Evolutionary conservation across 73 alveolate species (phyloP).

Genomic region (Paramecium octaurelia): DNA sequence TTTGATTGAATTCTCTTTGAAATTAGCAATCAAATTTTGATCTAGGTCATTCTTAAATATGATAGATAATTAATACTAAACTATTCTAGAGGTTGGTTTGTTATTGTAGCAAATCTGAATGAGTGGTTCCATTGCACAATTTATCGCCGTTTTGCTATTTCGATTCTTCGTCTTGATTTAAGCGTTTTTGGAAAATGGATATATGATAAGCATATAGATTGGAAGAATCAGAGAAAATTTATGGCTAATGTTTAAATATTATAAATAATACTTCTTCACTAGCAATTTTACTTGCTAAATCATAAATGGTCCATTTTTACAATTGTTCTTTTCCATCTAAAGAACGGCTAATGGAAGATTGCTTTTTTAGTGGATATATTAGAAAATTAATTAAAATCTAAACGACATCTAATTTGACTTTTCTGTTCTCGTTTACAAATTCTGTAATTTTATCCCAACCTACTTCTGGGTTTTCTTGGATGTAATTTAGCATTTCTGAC

Average conservation of each 20-base stretch:
- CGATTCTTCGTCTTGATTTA: background rate
- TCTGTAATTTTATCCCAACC: slow-evolving; percentile 53
- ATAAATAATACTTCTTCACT: slow-evolving; percentile 38
- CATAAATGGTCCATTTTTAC: background rate
- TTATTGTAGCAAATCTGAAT: background rate
- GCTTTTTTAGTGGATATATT: slow-evolving; percentile 25
- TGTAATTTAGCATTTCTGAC: background rate
- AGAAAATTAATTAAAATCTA: slow-evolving; percentile 31
- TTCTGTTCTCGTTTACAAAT: background rate
- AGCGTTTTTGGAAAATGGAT: background rate
- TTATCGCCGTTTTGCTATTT: background rate
- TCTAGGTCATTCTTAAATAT: background rate
- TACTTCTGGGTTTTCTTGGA: slow-evolving; percentile 15
- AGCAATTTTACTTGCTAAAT: slow-evolving; percentile 21
- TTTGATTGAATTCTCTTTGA: slow-evolving; percentile 16
- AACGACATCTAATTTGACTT: background rate
- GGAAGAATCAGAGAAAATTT: slow-evolving; percentile 27
- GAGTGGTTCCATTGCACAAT: background rate
- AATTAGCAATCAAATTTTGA: background rate
- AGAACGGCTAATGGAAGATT: background rate
- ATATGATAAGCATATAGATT: slow-evolving; percentile 13
- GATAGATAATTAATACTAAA: background rate
- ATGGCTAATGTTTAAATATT: background rate
- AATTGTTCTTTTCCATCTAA: background rate
- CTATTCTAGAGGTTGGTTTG: background rate